Base-by-base conservation (phyloP, 805 yeast genomes). In the Metschnikowia rubicola region DNA sequence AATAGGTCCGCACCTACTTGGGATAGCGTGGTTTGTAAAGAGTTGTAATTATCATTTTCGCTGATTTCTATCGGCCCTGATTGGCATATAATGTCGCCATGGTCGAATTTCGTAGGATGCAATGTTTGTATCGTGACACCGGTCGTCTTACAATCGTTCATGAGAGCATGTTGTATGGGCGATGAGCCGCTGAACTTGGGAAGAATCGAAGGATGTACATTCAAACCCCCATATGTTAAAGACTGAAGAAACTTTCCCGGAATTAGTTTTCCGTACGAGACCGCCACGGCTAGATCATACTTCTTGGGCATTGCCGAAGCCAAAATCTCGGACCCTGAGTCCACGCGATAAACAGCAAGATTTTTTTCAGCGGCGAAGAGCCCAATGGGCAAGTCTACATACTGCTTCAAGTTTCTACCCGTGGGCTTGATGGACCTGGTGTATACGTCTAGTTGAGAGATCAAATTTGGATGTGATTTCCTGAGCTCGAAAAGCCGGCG, bases 101-200 rank as follows among this genome's bases (percentile, higher is more conserved):
- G 72, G 57, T 94, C 99, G 59, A 94, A 94, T 60, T 81, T 77
- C 1, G 85, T 75, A 0, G 97, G 97, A 60, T 94, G 96, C 21
- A 94, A 66, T 0, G 96, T 88, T 63, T 94, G 99, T 0, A 94
- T 78, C 0, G 97, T 80, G 13, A 89, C 96, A 0, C 98, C 99
- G 0, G 97, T 85, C 13, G 40, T 48, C 0, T 52, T 32, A 53
- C 85, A 90, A 35, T 74, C 73, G 49, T 86, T 79, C 57, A 91
- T 62, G 10, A 94, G 64, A 0, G 97, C 83, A 50, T 80, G 75
- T 51, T 92, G 98, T 4, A 94, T 67, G 0, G 99, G 99, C 1
- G 97, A 85, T 0, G 97, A 83, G 0, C 99, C 99, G 3, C 89
- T 78, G 56, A 87, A 80, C 39, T 67, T 69, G 0, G 99, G 99